Base-by-base conservation (phyloP, 495 filamentous ascomycete species). In the Penicillium cosmopolitanum region DNA sequence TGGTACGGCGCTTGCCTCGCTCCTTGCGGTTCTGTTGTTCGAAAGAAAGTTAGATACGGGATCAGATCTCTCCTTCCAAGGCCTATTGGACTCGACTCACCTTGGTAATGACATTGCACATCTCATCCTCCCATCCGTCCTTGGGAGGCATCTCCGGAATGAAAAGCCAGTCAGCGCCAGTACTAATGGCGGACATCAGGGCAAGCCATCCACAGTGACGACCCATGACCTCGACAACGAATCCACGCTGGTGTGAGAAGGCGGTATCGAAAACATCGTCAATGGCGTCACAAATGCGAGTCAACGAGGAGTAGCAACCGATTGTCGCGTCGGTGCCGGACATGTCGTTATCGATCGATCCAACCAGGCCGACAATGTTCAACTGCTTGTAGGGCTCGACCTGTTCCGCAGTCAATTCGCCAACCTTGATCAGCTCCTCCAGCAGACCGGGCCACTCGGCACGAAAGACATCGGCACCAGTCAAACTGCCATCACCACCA, bases 201-300 rank as follows among this genome's bases (percentile, higher is more conserved):
- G 95, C 96, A 51, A 99, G 79, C 96, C 96, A 99, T 42, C 96
- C 96, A 67, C 96, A 99, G 76, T 98, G 94, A 56, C 96, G 85
- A n/a, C 96, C 96, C 96, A 99, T 99, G 50, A 98, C 96, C 72
- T 98, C 96, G 65, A 99, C 89, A 31, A 99, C 94, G 73, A 99
- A 99, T 40, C 96, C 96, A 63, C 96, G 82, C 56, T 96, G 96
- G 76, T 98, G 96, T n/a, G 92, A 96, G 38, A 87, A 91, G 7
- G 96, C 96, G 2, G 96, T 99, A 34, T 95, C 92, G 73, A 98
- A 96, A 62, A 99, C 96, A 72, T 89, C 91, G 75, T 99, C 96
- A 23, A 99, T 89, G 50, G 92, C 87, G 68, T 97, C 88, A 77
- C 95, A 98, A 63, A 99, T 95, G 53, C 94, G 85, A 5, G 87